phyloP scores from a whole-genome alignment of 805 yeast species.

The Hanseniaspora clermontiae region DNA sequence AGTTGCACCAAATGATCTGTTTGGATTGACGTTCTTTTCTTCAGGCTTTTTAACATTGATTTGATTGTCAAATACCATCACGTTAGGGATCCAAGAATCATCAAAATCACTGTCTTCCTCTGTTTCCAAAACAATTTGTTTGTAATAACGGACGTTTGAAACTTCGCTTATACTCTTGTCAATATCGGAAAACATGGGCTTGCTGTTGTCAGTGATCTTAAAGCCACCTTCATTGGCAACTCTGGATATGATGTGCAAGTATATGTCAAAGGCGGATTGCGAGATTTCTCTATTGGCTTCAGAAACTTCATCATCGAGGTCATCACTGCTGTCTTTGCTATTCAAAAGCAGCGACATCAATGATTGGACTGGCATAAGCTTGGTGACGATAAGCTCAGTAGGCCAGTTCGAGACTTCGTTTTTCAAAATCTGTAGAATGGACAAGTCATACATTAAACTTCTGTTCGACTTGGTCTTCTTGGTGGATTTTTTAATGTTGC shows the following conservation, averaged over 20 bases:
- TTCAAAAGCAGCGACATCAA: conserved; percentile 22
- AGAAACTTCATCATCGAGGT: conserved; percentile 57
- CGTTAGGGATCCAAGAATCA: background rate
- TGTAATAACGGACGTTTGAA: background rate
- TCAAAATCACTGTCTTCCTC: background rate
- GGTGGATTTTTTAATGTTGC: conserved; percentile 6
- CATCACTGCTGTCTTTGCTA: conserved; percentile 32
- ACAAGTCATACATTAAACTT: conserved; percentile 2
- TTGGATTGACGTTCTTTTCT: background rate
- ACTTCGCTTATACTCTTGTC: background rate
- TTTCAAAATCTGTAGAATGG: conserved; percentile 9
- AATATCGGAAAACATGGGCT: conserved; percentile 7
- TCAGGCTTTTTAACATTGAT: background rate
- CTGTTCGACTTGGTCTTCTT: background rate
- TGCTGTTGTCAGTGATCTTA: conserved; percentile 2
- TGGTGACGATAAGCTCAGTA: conserved; percentile 29
- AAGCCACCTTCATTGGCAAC: conserved; percentile 7
- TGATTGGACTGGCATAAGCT: conserved; percentile 66
- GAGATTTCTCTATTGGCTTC: conserved; percentile 11
- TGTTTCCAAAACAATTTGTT: background rate
- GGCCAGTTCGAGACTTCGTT: conserved; percentile 14
- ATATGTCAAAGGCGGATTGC: conserved; percentile 11
- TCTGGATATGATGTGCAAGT: conserved; percentile 10
- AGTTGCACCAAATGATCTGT: background rate
- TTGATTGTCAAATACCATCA: background rate